Base-by-base conservation (phyloP, 169 alveolate genomes). In the Babesia caballi region DNA sequence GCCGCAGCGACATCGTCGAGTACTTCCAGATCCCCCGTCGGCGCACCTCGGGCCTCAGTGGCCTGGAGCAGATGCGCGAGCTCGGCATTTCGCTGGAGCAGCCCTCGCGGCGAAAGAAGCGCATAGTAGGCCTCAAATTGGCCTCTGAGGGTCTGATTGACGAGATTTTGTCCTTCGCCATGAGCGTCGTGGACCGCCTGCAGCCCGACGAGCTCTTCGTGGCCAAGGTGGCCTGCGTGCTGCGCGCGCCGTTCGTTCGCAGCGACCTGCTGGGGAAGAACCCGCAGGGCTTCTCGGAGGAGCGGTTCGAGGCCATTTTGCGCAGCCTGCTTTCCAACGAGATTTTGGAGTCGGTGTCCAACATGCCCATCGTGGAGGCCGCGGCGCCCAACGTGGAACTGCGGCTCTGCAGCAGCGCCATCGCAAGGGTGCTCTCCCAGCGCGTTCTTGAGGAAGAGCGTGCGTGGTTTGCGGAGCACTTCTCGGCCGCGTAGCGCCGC, bases 141-240 rank as follows among this genome's bases (percentile, higher is more conserved):
- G 46, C 23, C 17, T 0, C 27, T 14, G 52, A 30, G 7, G 72
- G 54, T 5, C 35, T 44, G 0, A 71, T 71, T 35, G 82, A 58
- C 35, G 82, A 71, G 52, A 71, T 58, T 30, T n/a, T 38, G 6
- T 28, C 75, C 7, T 71, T 71, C 38, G 71, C 82, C 0, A 71
- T 71, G 82, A 71, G 74, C 38, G 42, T 46, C 6, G 67, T 71
- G 12, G 82, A 71, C 38, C 25, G 82, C n/a, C 46, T 71, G 23
- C 58, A 71, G 57, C 82, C 82, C 2, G 40, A 71, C 30, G 82
- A 71, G 56, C 65, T 71, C 14, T 71, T 71, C 42, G 66, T 71
- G 19, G 82, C 73, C 17, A 71, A 71, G 42, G 82, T 71, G 4
- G 82, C 82, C 19, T 58, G 65, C 38, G 42, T 71, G 27, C 42